These are phyloP conservation scores for Didymella glomerata DNA, from an alignment of 2,329 filamentous ascomycete genomes.

Conservation along the genomic window DNA sequence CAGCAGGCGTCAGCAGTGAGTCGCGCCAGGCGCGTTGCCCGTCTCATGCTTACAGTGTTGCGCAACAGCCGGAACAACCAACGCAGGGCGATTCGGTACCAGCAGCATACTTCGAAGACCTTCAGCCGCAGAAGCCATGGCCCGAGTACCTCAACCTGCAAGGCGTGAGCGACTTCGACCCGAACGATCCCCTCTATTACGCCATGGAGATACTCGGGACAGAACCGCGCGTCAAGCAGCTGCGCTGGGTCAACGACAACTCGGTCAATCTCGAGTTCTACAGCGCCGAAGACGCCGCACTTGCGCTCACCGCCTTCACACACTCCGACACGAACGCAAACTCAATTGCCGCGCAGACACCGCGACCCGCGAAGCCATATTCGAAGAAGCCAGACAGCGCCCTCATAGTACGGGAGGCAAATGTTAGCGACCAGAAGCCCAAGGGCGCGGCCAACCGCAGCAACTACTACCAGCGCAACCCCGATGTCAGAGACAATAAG, in stretches of 20 bases:
- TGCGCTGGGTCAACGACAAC: slow-evolving; percentile 96
- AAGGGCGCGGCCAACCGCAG: slow-evolving; percentile 80
- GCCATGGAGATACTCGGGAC: slow-evolving; percentile 71
- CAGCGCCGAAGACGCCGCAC: slow-evolving; percentile 60
- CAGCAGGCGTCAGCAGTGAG: slow-evolving; percentile 30
- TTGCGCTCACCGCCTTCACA: slow-evolving; percentile 63
- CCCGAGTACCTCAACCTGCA: slow-evolving; percentile 81
- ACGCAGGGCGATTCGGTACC: slow-evolving; percentile 34
- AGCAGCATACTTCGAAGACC: slow-evolving; percentile 46
- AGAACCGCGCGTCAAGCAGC: slow-evolving; percentile 60
- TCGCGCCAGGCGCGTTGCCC: slow-evolving; percentile 15
- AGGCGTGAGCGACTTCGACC: slow-evolving; percentile 83
- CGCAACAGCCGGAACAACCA: slow-evolving; percentile 20
- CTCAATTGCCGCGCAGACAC: slow-evolving; percentile 62
- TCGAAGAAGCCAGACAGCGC: slow-evolving; percentile 72
- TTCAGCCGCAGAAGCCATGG: slow-evolving; percentile 43
- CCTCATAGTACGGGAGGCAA: slow-evolving; percentile 77
- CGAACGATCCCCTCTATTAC: slow-evolving; percentile 80
- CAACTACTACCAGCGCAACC: slow-evolving; percentile 90
- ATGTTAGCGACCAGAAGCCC: slow-evolving; percentile 80
- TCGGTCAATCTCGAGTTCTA: slow-evolving; percentile 87
- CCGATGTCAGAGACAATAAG: slow-evolving; percentile 72
- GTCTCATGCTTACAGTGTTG: neutral
- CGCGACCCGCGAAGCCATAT: slow-evolving; percentile 74
- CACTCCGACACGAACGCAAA: slow-evolving; percentile 57